Conservation (phyloP, 352 stramenopile species). For the Phytophthora kernoviae region DNA sequence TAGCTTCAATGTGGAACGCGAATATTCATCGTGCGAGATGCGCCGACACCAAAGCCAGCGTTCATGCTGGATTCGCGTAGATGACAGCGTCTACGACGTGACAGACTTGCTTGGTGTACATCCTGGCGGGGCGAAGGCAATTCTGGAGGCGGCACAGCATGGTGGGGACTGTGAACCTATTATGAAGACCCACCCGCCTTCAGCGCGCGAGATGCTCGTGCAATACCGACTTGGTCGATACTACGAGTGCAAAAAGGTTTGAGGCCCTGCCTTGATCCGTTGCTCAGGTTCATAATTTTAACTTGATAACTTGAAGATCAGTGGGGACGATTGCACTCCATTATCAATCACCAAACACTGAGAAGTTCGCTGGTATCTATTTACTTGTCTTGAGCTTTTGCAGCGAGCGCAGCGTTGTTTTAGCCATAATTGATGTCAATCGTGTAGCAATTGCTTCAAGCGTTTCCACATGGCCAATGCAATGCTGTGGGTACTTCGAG, state of each 20-base stretch:
- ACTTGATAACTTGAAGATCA: neutral
- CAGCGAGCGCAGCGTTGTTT: conserved; percentile 68
- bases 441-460: conserved; percentile 49
- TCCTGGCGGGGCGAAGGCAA: conserved; percentile 78
- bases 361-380: neutral
- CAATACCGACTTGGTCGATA: conserved; percentile 71
- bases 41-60: conserved; percentile 72
- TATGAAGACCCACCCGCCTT: conserved; percentile 57
- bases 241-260: conserved; percentile 60
- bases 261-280: conserved; percentile 1
- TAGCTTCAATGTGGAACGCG: conserved; percentile 48
- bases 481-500: conserved; percentile 64
- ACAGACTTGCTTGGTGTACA: conserved; percentile 89
- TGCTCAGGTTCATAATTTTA: conserved; percentile 2
- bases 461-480: conserved; percentile 41
- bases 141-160: conserved; percentile 57
- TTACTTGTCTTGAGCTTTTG: conserved; percentile 59
- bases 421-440: conserved; percentile 64
- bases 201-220: conserved; percentile 44
- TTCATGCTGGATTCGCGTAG: conserved; percentile 92
- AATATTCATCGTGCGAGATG: conserved; percentile 91
- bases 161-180: conserved; percentile 61
- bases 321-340: no score
- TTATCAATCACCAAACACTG: no score
- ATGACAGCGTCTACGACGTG: conserved; percentile 91